Base-by-base conservation (phyloP, 495 filamentous ascomycete species). In the Aspergillus saccharolyticus region DNA sequence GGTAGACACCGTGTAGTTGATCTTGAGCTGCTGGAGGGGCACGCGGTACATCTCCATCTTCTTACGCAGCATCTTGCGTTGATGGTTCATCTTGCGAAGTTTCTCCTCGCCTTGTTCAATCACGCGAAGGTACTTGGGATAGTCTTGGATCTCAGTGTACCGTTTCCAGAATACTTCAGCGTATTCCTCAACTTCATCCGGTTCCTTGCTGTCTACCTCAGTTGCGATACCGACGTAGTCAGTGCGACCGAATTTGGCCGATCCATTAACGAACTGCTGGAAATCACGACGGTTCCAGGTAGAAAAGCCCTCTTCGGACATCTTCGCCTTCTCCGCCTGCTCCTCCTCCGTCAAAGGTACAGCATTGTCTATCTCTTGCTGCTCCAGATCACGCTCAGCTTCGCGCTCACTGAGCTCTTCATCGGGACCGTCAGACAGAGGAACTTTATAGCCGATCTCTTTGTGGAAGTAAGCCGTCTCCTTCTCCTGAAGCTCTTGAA, bases 201-300 rank as follows among this genome's bases (percentile, higher is more conserved):
- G 79, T 5, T 82, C 86, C 74, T 97, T 99, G 76, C 84, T 89
- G 63, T 97, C 95, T 30, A 97, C 87, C 65, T 99, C 95, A 16
- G 86, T 84, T 7, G 92, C 83, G 63, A 99, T 97, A 17, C 82
- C 80, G 16, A 83, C 84, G 62, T 89, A 96, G 67, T 92, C 87
- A 20, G 83, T 83, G 21, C 92, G 89, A 14, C 95, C 95, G 67
- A 91, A 93, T 66, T 92, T 92, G 46, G 89, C 94, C 18, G 89
- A 93, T 20, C 91, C 90, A 66, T 97, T 96, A 70, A 97, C 79
- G 65, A 99, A 99, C 63, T 96, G 93, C 64, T 97, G 92, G 79
- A 97, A 99, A 70, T 99, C 95, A 65, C 96, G 84, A 55, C 90
- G 85, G 71, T 96, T 96, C 95, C 95, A 99, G 44, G 90, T 83